Evolutionary conservation across 129 eudicot genomes (phyloP).

Genomic region (Rutidosis leptorrhynchoides): DNA sequence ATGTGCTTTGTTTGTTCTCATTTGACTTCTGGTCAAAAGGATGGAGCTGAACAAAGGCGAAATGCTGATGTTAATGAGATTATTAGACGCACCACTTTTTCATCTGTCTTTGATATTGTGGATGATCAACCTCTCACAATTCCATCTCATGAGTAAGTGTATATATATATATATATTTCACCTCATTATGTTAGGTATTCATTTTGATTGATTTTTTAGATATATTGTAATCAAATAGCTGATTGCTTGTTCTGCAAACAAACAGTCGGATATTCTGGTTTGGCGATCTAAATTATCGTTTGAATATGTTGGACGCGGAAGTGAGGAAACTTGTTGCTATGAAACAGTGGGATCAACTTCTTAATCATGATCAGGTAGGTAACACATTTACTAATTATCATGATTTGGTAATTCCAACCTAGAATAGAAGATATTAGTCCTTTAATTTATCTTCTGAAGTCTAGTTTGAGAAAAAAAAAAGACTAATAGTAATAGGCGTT

Average conservation of each 20-base stretch:
- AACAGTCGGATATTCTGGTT: slow-evolving; percentile 98
- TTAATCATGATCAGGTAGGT: slow-evolving; percentile 87
- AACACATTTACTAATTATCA: neutral
- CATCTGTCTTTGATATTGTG: slow-evolving; percentile 61
- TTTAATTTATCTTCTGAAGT: too few relatives aligned
- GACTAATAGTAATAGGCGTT: too few relatives aligned
- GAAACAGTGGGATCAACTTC: slow-evolving; percentile 75
- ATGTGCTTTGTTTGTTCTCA: slow-evolving; percentile 95
- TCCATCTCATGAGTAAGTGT: slow-evolving; percentile 89
- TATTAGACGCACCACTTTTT: slow-evolving; percentile 75
- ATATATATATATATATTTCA: neutral
- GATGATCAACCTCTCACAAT: slow-evolving; percentile 77
- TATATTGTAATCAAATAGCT: too few relatives aligned
- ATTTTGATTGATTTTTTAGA: neutral
- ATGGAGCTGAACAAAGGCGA: slow-evolving; percentile 83
- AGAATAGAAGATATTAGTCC: too few relatives aligned
- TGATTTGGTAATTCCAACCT: neutral
- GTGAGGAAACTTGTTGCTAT: slow-evolving; percentile 71
- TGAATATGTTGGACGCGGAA: slow-evolving; percentile 75
- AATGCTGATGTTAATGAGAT: slow-evolving; percentile 81
- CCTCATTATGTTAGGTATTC: neutral
- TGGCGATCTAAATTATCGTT: slow-evolving; percentile 94
- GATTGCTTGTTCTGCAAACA: too few relatives aligned
- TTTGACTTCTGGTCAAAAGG: slow-evolving; percentile 82
- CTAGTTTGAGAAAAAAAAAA: too few relatives aligned